phyloP scores from a whole-genome alignment of 495 filamentous ascomycete genomes.

The Hypoxylon subgilvum region DNA sequence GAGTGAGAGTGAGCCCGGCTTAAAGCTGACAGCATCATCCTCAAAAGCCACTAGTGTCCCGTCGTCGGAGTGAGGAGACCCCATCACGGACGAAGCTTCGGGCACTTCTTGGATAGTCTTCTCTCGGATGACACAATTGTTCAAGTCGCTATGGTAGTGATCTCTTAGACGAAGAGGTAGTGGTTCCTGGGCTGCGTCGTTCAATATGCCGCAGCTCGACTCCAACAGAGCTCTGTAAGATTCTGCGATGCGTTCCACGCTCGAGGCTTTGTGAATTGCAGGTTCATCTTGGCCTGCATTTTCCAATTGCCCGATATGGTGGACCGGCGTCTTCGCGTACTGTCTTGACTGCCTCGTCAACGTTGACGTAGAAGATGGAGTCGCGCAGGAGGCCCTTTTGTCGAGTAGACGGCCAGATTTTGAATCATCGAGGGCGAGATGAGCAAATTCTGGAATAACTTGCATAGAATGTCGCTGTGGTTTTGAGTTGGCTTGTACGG shows the following conservation, averaged over 20 bases:
- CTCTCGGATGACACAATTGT: constrained; percentile 12
- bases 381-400: constrained; percentile 22
- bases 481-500: constrained; percentile 19
- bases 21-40: constrained; percentile 50
- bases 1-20: constrained; percentile 45
- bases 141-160: not conserved
- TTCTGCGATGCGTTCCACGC: constrained; percentile 53
- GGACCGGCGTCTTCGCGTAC: constrained; percentile 54
- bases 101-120: constrained; percentile 20
- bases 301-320: constrained; percentile 51
- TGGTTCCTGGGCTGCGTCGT: constrained; percentile 32
- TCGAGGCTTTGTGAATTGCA: constrained; percentile 38
- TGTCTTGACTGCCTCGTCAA: constrained; percentile 43
- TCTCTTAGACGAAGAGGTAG: constrained; percentile 24
- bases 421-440: constrained; percentile 41
- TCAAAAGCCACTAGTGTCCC: constrained; percentile 53
- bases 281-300: constrained; percentile 34
- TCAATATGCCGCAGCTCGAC: constrained; percentile 34
- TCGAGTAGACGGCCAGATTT: constrained; percentile 29
- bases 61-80: constrained; percentile 49
- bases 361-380: constrained; percentile 23
- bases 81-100: constrained; percentile 11
- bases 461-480: constrained; percentile 29
- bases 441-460: constrained; percentile 49
- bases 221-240: constrained; percentile 52